Conservation (phyloP, 148 eudicot genomes). For the Spergularia bocconei region DNA sequence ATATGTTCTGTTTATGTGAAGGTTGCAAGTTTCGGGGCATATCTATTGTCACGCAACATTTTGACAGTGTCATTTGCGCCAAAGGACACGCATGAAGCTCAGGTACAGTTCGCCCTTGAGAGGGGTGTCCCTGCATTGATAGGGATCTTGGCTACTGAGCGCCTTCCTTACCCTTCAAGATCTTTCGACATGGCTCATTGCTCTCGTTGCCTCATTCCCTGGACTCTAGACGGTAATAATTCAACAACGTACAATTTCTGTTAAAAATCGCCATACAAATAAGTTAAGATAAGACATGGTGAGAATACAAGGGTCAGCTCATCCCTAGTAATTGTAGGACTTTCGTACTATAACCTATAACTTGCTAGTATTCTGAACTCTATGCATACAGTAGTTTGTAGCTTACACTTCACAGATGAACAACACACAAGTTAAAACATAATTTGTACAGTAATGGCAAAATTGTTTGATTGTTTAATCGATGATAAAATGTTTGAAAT, state of each 20-base stretch:
- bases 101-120: slow-evolving; percentile 88
- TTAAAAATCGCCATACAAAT: no score
- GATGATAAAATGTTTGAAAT: not conserved
- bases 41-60: slow-evolving; percentile 63
- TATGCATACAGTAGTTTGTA: not conserved
- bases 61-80: slow-evolving; percentile 89
- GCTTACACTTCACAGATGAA: no score
- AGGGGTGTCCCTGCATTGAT: slow-evolving; percentile 86
- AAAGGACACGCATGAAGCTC: slow-evolving; percentile 83
- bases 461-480: no score
- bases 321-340: no score
- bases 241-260: not conserved
- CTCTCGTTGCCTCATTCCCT: slow-evolving; percentile 94
- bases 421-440: no score
- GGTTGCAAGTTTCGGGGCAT: slow-evolving; percentile 97
- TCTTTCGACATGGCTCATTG: slow-evolving; percentile 97
- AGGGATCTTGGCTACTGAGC: slow-evolving; percentile 64
- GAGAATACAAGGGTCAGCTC: no score
- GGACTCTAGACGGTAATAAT: slow-evolving; percentile 65
- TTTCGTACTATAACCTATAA: no score
- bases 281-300: no score
- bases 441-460: no score
- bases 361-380: no score
- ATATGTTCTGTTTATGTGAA: slow-evolving; percentile 19
- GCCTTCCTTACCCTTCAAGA: slow-evolving; percentile 82